Evolutionary conservation across 192 early-diverging fungal species (phyloP).

Genomic region (Fimicolochytrium jonesii): DNA sequence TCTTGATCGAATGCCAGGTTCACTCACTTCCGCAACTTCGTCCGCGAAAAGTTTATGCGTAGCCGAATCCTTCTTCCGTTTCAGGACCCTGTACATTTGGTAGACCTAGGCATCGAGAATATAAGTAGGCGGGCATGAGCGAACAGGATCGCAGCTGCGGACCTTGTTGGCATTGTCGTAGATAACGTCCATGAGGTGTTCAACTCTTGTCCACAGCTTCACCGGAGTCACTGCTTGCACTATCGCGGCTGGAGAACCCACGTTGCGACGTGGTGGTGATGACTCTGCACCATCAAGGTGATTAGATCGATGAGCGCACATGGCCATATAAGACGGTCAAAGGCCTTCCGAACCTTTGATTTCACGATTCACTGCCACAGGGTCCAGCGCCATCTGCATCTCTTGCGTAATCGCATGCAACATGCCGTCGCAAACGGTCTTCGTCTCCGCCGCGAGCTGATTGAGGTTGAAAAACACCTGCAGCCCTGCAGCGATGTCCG

Average conservation of each 20-base stretch:
- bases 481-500: slow-evolving; percentile 38
- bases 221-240: not conserved
- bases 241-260: not conserved
- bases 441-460: slow-evolving; percentile 23
- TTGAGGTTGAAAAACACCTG: slow-evolving; percentile 46
- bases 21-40: slow-evolving; percentile 31
- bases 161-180: slow-evolving; percentile 39
- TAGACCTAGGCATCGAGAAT: slow-evolving; percentile 23
- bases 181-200: slow-evolving; percentile 42
- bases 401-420: slow-evolving; percentile 29
- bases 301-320: too few species aligned
- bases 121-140: too few species aligned
- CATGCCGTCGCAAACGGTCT: slow-evolving; percentile 29
- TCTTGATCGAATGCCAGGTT: not conserved
- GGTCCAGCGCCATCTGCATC: slow-evolving; percentile 33
- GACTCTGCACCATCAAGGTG: too few species aligned
- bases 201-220: slow-evolving; percentile 41
- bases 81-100: slow-evolving; percentile 41
- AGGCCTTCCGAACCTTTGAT: slow-evolving; percentile 40
- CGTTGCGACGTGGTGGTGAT: not conserved
- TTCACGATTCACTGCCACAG: slow-evolving; percentile 35
- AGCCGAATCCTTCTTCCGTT: slow-evolving; percentile 35
- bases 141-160: not conserved
- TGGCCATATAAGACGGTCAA: too few species aligned
- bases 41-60: slow-evolving; percentile 40